A percentile compares a stretch with the other conserved stretches of the same genome.
These are phyloP conservation scores for Coemansia sp. DNA, from an alignment of 192 early-diverging fungal species.

Conservation along the genomic window DNA sequence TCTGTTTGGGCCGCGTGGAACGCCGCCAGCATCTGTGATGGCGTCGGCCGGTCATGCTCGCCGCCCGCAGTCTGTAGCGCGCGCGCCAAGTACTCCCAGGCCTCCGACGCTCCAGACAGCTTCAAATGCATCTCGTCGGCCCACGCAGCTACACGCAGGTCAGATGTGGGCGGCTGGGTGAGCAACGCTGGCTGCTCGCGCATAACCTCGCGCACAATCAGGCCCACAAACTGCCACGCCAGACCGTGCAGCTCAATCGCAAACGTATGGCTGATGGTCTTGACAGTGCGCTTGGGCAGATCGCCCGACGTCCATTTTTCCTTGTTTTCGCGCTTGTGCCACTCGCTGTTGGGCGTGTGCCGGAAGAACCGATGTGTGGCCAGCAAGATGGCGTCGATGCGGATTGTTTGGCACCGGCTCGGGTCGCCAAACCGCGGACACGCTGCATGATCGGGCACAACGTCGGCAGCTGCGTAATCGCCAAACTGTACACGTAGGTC, in stretches of 20 bases:
- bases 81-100: conserved; percentile 36
- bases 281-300: conserved; percentile 92
- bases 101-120: conserved; percentile 31
- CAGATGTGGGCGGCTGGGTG: conserved; percentile 5
- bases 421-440: neutral
- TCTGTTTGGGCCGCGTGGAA: conserved; percentile 18
- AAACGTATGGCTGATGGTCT: conserved; percentile 84
- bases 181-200: conserved; percentile 22
- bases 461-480: conserved; percentile 46
- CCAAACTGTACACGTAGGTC: conserved; percentile 64
- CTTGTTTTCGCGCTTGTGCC: conserved; percentile 72
- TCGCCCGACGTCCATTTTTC: conserved; percentile 75
- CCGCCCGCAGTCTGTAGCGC: conserved; percentile 8
- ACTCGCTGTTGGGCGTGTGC: conserved; percentile 77
- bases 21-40: conserved; percentile 28
- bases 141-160: conserved; percentile 17
- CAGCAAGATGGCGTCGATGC: conserved; percentile 56
- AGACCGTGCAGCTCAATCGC: conserved; percentile 54
- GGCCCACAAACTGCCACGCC: conserved; percentile 43
- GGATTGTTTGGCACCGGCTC: neutral
- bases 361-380: conserved; percentile 83
- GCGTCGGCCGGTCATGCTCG: conserved; percentile 11
- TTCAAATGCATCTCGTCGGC: conserved; percentile 16
- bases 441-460: conserved; percentile 8
- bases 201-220: conserved; percentile 40